Conservation (phyloP, 805 yeast genomes). For the Myxozyma geophila region DNA sequence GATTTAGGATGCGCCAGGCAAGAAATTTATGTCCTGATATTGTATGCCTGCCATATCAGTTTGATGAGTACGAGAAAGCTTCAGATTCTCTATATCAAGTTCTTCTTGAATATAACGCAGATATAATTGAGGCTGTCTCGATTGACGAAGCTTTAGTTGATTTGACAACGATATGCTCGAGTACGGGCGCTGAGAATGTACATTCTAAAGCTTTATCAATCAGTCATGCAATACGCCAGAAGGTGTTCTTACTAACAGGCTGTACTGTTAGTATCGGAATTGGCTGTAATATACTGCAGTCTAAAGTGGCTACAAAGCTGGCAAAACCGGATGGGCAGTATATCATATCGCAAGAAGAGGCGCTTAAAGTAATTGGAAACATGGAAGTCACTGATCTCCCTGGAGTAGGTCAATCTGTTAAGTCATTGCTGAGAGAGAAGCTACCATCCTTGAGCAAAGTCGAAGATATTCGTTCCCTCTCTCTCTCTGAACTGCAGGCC, state of each 20-base stretch:
- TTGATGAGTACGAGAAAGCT: conserved; percentile 67
- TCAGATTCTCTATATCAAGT: conserved; percentile 69
- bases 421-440: conserved; percentile 51
- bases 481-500: conserved; percentile 48
- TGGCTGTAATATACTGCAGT: conserved; percentile 73
- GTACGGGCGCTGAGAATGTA: conserved; percentile 10
- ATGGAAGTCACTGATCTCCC: conserved; percentile 50
- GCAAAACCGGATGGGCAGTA: conserved; percentile 82
- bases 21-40: conserved; percentile 65
- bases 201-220: conserved; percentile 41
- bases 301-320: conserved; percentile 69
- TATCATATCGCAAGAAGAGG: conserved; percentile 44
- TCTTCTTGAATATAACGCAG: conserved; percentile 51
- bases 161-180: conserved; percentile 48
- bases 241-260: conserved; percentile 52
- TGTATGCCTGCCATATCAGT: conserved; percentile 69
- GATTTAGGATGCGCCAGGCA: conserved; percentile 61
- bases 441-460: conserved; percentile 46
- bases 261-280: conserved; percentile 82
- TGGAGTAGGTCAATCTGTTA: conserved; percentile 51
- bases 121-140: conserved; percentile 74
- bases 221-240: conserved; percentile 47
- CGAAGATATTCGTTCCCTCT: conserved; percentile 47
- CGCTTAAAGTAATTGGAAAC: conserved; percentile 45
- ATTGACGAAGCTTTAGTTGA: conserved; percentile 91